Conservation (phyloP, 2,329 filamentous ascomycete species). For the Nemania abortiva region DNA sequence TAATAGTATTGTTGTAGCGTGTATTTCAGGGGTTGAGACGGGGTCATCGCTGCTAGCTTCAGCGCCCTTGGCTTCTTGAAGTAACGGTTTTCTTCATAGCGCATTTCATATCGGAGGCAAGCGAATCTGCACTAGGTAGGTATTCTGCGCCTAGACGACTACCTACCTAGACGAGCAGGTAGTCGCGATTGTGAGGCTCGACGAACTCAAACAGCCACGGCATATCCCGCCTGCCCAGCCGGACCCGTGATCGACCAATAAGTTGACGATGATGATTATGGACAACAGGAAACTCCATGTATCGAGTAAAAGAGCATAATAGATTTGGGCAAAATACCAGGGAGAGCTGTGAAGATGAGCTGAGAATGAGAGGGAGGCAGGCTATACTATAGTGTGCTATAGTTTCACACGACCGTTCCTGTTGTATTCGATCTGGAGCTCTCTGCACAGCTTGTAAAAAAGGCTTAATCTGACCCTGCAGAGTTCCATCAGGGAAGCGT, state of each 20-base stretch:
- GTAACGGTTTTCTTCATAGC: conserved; percentile 17
- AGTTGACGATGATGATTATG: neutral
- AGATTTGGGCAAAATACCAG: neutral
- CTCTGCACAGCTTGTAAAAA: neutral
- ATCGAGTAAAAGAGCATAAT: neutral
- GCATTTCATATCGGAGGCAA: conserved; percentile 7
- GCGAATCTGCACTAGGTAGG: conserved; percentile 9
- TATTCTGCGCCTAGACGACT: neutral
- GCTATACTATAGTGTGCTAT: neutral
- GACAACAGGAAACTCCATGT: neutral
- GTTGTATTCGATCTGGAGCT: neutral
- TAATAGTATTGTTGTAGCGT: conserved; percentile 15
- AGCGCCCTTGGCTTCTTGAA: conserved; percentile 16
- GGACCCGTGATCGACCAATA: neutral
- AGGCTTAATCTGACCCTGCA: neutral
- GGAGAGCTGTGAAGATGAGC: neutral
- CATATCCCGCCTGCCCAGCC: neutral
- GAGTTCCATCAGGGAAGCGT: neutral
- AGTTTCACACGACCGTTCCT: neutral
- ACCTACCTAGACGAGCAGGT: conserved; percentile 1
- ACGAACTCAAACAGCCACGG: neutral
- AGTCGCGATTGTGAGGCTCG: neutral
- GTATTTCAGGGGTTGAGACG: conserved; percentile 26
- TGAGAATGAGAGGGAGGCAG: neutral
- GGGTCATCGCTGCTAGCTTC: conserved; percentile 23